Conservation (phyloP, 495 filamentous ascomycete genomes). For the Penicillium macrosclerotiorum region DNA sequence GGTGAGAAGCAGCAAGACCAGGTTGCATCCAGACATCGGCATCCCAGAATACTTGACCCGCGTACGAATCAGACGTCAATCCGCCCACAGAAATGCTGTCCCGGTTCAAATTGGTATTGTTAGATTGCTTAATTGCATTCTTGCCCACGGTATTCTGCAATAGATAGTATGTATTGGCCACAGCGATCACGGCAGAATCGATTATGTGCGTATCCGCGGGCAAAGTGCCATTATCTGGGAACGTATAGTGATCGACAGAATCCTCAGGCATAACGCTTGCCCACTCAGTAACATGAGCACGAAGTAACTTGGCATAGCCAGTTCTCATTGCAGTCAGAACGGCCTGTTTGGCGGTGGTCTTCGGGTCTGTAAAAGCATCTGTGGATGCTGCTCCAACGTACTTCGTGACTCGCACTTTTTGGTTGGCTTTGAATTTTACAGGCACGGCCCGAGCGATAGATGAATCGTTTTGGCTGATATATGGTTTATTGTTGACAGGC, state of each 20-base stretch:
- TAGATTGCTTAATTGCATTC: conserved; percentile 43
- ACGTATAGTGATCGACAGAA: conserved; percentile 60
- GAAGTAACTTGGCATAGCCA: conserved; percentile 49
- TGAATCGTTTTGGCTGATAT: conserved; percentile 54
- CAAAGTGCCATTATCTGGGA: conserved; percentile 57
- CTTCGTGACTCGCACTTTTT: conserved; percentile 53
- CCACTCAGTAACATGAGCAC: conserved; percentile 56
- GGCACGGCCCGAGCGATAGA: conserved; percentile 56
- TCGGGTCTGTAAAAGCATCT: conserved; percentile 57
- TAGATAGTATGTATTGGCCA: conserved; percentile 67
- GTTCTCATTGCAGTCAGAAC: conserved; percentile 35
- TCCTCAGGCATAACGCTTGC: conserved; percentile 48
- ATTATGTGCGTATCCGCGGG: conserved; percentile 58
- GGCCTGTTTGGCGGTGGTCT: conserved; percentile 48
- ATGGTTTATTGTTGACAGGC: conserved; percentile 41
- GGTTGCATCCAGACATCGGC: conserved; percentile 69
- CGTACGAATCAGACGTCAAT: conserved; percentile 61
- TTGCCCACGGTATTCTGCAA: conserved; percentile 63
- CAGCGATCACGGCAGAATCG: conserved; percentile 60
- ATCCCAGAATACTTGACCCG: conserved; percentile 64
- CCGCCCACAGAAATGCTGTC: conserved; percentile 63
- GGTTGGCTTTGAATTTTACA: conserved; percentile 47
- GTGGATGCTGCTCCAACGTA: conserved; percentile 61
- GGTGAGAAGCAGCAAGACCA: conserved; percentile 57
- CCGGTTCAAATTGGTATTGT: conserved; percentile 44